phyloP scores from a whole-genome alignment of 177 flowering plant species.

The Tripterygium wilfordii region DNA sequence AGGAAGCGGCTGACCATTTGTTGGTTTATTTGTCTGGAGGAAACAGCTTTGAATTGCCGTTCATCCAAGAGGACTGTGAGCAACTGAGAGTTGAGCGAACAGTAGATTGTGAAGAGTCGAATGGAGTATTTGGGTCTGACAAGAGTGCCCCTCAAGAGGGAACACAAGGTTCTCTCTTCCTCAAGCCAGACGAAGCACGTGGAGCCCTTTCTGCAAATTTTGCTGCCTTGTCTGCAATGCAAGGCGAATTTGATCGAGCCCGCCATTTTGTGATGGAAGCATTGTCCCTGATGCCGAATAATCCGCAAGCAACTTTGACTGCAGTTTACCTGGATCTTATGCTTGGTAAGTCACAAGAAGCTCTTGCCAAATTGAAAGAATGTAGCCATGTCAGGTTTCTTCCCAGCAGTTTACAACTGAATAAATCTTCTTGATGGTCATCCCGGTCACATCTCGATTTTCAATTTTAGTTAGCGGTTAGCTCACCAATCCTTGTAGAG shows the following conservation, averaged over 20 bases:
- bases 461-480: conserved; percentile 35
- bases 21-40: conserved; percentile 46
- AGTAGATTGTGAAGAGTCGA: conserved; percentile 50
- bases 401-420: conserved; percentile 31
- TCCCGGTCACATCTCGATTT: too few species aligned
- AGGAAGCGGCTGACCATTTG: conserved; percentile 82
- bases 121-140: conserved; percentile 29
- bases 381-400: conserved; percentile 54
- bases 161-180: conserved; percentile 27
- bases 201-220: conserved; percentile 64
- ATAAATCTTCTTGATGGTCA: conserved; percentile 36
- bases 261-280: conserved; percentile 42
- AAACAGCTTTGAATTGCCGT: conserved; percentile 51
- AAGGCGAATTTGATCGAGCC: conserved; percentile 79
- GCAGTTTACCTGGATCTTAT: conserved; percentile 68
- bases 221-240: conserved; percentile 54
- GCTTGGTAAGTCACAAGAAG: conserved; percentile 63
- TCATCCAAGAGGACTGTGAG: conserved; percentile 56
- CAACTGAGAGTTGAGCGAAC: conserved; percentile 42
- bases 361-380: conserved; percentile 64
- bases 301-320: conserved; percentile 52
- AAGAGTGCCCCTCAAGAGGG: conserved; percentile 23
- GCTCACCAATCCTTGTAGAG: conserved; percentile 39
- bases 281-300: conserved; percentile 41
- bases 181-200: conserved; percentile 75